Percentiles rank a stretch among this genome's conserved stretches.
phyloP scores from a whole-genome alignment of 2,329 filamentous ascomycete species.

The Rhinocladiella similis region DNA sequence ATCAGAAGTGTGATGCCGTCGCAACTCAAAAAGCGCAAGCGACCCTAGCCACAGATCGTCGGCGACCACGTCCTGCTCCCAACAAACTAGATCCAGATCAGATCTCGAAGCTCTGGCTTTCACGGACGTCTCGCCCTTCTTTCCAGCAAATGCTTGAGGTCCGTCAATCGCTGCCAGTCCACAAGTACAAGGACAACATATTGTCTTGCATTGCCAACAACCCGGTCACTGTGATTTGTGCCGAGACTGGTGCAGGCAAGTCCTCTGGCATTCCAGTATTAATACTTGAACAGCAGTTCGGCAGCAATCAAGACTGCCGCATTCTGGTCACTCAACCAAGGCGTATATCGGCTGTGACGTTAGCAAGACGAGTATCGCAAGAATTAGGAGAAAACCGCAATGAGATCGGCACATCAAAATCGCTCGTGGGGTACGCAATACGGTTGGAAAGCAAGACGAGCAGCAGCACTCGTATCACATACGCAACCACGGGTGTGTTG shows the following conservation, averaged over 20 bases:
- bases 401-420: slow-evolving; percentile 78
- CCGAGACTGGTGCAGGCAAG: slow-evolving; percentile 95
- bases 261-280: slow-evolving; percentile 97
- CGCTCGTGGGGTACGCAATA: slow-evolving; percentile 92
- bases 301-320: slow-evolving; percentile 78
- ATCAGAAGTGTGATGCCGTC: too few relatives aligned
- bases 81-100: slow-evolving; percentile 11
- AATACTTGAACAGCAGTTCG: slow-evolving; percentile 83
- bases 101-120: slow-evolving; percentile 21
- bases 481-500: slow-evolving; percentile 84
- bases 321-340: slow-evolving; percentile 95
- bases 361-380: slow-evolving; percentile 89
- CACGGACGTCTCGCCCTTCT: slow-evolving; percentile 15
- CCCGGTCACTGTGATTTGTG: slow-evolving; percentile 89
- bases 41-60: neutral
- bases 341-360: slow-evolving; percentile 91
- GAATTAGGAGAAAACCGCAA: slow-evolving; percentile 83
- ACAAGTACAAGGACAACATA: slow-evolving; percentile 76
- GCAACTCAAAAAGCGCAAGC: too few relatives aligned
- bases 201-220: slow-evolving; percentile 73
- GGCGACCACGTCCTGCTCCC: slow-evolving; percentile 2
- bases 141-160: slow-evolving; percentile 79
- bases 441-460: slow-evolving; percentile 85
- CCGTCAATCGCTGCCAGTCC: slow-evolving; percentile 85
- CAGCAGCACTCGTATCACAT: slow-evolving; percentile 79